A percentile compares a stretch with the other conserved stretches of the same genome.
Conservation (phyloP, 164 flowering plant species). For the Chloranthus sessilifolius region DNA sequence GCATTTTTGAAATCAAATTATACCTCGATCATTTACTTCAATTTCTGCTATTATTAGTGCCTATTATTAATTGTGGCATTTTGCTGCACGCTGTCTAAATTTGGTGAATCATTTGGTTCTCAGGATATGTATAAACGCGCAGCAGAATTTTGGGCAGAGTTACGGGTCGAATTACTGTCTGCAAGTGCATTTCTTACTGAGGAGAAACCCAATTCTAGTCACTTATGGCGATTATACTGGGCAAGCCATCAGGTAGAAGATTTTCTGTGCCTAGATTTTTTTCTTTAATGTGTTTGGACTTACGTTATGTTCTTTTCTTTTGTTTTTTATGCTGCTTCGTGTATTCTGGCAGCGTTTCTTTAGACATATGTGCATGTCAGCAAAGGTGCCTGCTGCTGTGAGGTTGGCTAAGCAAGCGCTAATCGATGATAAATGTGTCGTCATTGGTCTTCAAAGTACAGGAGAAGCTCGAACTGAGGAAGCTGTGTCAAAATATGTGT, state of each 20-base stretch:
- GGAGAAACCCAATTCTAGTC: conserved; percentile 71
- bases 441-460: conserved; percentile 97
- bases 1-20: no score
- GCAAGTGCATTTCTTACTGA: conserved; percentile 64
- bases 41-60: no score
- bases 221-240: conserved; percentile 93
- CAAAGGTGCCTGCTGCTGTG: conserved; percentile 92
- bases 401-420: conserved; percentile 79
- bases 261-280: background rate
- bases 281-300: no score
- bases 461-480: conserved; percentile 99
- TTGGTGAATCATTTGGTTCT: background rate
- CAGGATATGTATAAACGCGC: conserved; percentile 87
- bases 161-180: conserved; percentile 77
- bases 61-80: no score
- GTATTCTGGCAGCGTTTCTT: conserved; percentile 77
- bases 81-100: no score
- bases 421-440: conserved; percentile 74
- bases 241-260: conserved; percentile 86
- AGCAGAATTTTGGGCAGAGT: conserved; percentile 96
- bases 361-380: conserved; percentile 98
- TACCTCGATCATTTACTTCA: no score
- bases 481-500: conserved; percentile 90
- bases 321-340: conserved; percentile 2
- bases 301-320: conserved; percentile 4